Evolutionary conservation across 305 asterid genomes (phyloP), one percentile per base, ranked within the genome.

Genomic region (Withania somnifera): DNA sequence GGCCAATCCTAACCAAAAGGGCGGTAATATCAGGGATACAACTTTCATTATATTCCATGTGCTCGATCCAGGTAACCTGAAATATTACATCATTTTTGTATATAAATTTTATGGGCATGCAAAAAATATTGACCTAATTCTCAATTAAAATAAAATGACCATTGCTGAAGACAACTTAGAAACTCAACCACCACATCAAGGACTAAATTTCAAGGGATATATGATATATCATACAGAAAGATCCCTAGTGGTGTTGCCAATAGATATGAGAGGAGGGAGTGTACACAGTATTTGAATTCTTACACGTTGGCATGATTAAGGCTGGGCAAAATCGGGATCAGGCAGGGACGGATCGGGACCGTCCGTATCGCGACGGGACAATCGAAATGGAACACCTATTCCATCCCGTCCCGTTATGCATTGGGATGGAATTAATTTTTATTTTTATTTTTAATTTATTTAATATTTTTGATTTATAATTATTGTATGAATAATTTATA

Each of bases 21-120:
- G 60, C 85, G 92, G 81, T 77, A 95, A 85, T 78, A 22, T 87
- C 85, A 68, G 90, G 94, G 78, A 92, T 71, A 8, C 13, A 57
- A 38, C 56, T 88, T 78, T 91, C 92, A 45, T 93, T 91, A 73
- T 91, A 93, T 79, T 91, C 93, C 75, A 88, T 87, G 88, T 95
- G 98, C 83, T 93, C 98, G 26, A 92, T 52, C 98, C 98, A 95
- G 3, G 88, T 89, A 81, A 95, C 94, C 98, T 95, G 91, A 63
- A 87, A 60, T 28, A 13, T 61, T 28, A 14, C 1, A 58, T 58
- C 36, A 58, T 19, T 20, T 7, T 56, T n/a, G 10, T 13, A 57
- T 38, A 38, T 38, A 38, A 38, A 24, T 63, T 2, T 28, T 24
- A 64, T 40, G 13, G 10, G 13, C 50, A 50, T 14, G 19, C 19